These are phyloP conservation scores for Suhomyces kunorum DNA, from an alignment of 1,139 yeast species.

Conservation along the genomic window DNA sequence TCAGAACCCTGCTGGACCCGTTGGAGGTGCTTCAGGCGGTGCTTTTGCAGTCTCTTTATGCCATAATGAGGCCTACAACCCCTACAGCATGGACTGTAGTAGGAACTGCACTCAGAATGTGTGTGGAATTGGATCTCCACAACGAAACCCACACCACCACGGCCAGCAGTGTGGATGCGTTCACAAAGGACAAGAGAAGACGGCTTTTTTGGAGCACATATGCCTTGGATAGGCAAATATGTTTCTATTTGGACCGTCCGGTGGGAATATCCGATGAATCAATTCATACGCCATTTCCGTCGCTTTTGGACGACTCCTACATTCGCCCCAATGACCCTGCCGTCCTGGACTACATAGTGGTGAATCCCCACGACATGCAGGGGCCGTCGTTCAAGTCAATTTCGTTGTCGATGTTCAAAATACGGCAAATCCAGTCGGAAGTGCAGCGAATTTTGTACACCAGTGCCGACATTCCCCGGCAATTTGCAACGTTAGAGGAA, in stretches of 20 bases:
- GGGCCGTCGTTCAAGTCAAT: conserved; percentile 58
- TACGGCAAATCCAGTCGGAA: conserved; percentile 76
- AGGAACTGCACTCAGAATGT: conserved; percentile 76
- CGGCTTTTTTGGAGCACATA: conserved; percentile 89
- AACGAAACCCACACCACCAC: conserved; percentile 44
- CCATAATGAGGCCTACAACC: conserved; percentile 71
- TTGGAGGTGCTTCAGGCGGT: conserved; percentile 75
- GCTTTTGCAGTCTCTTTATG: conserved; percentile 64
- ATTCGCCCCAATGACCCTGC: conserved; percentile 36
- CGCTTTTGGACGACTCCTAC: conserved; percentile 69
- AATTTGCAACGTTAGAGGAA: conserved; percentile 51
- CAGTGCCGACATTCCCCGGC: conserved; percentile 67
- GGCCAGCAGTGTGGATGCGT: conserved; percentile 45
- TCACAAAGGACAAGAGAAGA: conserved; percentile 67
- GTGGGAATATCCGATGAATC: conserved; percentile 75
- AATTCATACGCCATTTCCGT: conserved; percentile 65
- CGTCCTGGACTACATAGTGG: conserved; percentile 12
- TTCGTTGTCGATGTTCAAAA: conserved; percentile 62
- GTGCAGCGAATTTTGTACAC: conserved; percentile 73
- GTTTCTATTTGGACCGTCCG: conserved; percentile 72
- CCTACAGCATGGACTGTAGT: conserved; percentile 94
- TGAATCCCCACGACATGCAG: background rate
- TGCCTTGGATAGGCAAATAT: conserved; percentile 75
- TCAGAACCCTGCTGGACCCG: conserved; percentile 59
- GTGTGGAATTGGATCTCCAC: conserved; percentile 74